A percentile compares a stretch with the other conserved stretches of the same genome.
Conservation (phyloP, 441 rosid species). For the Raphanus hybrid region DNA sequence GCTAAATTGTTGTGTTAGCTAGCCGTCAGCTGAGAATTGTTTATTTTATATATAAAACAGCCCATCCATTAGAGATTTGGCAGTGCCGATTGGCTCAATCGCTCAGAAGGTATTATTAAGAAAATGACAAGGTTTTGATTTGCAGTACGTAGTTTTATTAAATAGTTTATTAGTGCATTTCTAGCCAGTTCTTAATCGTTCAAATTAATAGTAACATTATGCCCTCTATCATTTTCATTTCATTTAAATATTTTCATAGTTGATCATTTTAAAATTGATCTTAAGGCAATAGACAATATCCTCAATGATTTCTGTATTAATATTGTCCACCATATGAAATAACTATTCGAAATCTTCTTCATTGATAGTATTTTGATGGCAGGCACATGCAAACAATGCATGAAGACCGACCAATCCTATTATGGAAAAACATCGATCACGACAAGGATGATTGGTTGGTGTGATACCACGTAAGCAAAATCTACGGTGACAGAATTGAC, state of each 20-base stretch:
- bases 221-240: background rate
- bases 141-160: background rate
- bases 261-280: background rate
- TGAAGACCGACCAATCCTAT: constrained; percentile 47
- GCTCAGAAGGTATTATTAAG: constrained; percentile 9
- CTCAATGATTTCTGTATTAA: constrained; percentile 17
- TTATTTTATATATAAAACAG: no score
- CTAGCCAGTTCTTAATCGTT: background rate
- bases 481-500: background rate
- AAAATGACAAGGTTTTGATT: constrained; percentile 25
- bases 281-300: constrained; percentile 28
- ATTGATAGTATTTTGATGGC: constrained; percentile 21
- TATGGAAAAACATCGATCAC: constrained; percentile 26
- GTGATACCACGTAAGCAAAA: constrained; percentile 36
- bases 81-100: constrained; percentile 27
- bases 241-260: no score
- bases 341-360: constrained; percentile 10
- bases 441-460: constrained; percentile 36
- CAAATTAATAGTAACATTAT: constrained; percentile 1
- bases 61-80: background rate
- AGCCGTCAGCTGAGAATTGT: no score
- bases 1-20: no score
- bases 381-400: constrained; percentile 43
- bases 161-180: background rate
- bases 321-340: constrained; percentile 31